Evolutionary conservation across 371 early-diverging fungal species (phyloP).

Genomic region (Funneliformis caledonium): DNA sequence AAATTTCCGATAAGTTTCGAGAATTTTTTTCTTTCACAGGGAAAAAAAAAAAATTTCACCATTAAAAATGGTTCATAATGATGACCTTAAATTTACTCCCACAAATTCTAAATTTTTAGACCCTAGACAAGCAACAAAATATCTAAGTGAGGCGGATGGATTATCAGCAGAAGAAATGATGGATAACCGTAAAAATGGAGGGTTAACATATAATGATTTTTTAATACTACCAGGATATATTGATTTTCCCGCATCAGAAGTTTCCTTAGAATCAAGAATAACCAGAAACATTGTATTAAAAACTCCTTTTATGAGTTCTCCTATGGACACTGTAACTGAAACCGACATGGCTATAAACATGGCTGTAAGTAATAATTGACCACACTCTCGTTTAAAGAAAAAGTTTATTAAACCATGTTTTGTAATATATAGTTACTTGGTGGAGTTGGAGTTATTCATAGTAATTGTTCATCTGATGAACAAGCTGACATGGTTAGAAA

Average conservation of each 20-base stretch:
- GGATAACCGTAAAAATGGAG: conserved; percentile 75
- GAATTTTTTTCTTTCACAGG: too few species aligned
- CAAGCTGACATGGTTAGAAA: conserved; percentile 97
- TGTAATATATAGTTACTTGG: conserved; percentile 68
- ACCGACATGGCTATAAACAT: conserved; percentile 96
- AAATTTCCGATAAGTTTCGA: too few species aligned
- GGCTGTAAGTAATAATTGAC: conserved; percentile 69
- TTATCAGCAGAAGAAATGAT: conserved; percentile 76
- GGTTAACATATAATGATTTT: conserved; percentile 97
- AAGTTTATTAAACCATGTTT: background rate
- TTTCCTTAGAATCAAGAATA: conserved; percentile 80
- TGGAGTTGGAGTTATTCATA: conserved; percentile 96
- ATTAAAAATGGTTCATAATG: background rate
- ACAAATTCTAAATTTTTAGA: conserved; percentile 46
- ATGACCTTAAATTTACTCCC: background rate
- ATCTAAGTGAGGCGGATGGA: conserved; percentile 68
- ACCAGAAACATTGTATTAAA: conserved; percentile 87
- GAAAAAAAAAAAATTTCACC: too few species aligned
- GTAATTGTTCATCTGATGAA: conserved; percentile 94
- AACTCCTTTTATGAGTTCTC: conserved; percentile 91
- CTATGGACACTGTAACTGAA: conserved; percentile 99
- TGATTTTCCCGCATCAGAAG: conserved; percentile 85
- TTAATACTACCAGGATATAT: conserved; percentile 95
- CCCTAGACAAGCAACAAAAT: conserved; percentile 51
- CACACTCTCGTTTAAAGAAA: background rate